Conservation (phyloP, 768 basidiomycete genomes). For the Lyophyllum decastes region DNA sequence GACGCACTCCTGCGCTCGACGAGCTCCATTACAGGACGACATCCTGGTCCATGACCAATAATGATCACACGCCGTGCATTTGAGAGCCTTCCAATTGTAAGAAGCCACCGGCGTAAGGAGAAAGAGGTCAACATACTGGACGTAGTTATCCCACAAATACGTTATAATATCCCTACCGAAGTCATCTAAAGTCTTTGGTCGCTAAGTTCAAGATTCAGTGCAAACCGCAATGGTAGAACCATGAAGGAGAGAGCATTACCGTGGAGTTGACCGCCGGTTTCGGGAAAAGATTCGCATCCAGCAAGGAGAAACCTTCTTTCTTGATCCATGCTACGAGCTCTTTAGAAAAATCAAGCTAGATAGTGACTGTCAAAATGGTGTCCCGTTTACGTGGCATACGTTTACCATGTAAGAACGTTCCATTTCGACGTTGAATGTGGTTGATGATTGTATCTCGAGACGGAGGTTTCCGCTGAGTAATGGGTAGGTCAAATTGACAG, state of each 20-base stretch:
- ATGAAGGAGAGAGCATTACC: constrained; percentile 25
- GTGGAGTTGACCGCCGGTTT: constrained; percentile 45
- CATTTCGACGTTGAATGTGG: constrained; percentile 70
- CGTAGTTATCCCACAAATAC: constrained; percentile 96
- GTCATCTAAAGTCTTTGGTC: constrained; percentile 42
- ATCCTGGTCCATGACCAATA: constrained; percentile 88
- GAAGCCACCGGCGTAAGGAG: constrained; percentile 1
- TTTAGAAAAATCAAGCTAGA: constrained; percentile 84
- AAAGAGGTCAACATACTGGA: constrained; percentile 61
- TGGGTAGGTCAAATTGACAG: background rate
- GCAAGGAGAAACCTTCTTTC: constrained; percentile 62
- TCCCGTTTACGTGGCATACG: background rate
- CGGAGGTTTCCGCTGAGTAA: constrained; percentile 79
- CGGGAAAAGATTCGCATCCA: constrained; percentile 87
- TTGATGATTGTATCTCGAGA: constrained; percentile 74
- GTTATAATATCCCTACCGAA: constrained; percentile 61
- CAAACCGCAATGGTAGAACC: background rate
- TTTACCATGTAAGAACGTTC: constrained; percentile 85
- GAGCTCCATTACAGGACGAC: constrained; percentile 73
- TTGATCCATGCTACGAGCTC: constrained; percentile 78
- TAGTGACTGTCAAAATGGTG: background rate
- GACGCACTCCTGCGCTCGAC: constrained; percentile 68
- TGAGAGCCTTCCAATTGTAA: constrained; percentile 54
- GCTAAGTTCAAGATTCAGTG: constrained; percentile 25
- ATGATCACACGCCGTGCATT: constrained; percentile 73